A percentile compares a stretch with the other conserved stretches of the same genome.
Conservation (phyloP, 2,329 filamentous ascomycete species). For the Chlorencoelia australis region DNA sequence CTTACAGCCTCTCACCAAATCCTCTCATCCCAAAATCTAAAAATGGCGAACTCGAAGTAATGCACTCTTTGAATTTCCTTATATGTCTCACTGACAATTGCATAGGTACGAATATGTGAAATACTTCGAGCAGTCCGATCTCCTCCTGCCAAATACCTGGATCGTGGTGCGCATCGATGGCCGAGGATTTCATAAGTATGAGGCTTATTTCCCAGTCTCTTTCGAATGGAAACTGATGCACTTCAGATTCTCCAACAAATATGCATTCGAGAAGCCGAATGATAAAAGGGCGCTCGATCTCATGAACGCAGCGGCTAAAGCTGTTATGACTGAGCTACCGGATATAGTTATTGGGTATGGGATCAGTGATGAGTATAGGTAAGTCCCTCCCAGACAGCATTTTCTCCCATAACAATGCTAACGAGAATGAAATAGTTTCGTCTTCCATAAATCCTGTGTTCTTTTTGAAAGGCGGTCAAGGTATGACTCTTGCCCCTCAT, state of each 20-base stretch:
- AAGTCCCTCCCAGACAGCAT: conserved; percentile 10
- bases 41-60: conserved; percentile 26
- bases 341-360: conserved; percentile 87
- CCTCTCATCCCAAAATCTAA: background rate
- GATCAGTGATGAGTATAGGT: conserved; percentile 89
- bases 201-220: background rate
- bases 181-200: conserved; percentile 85
- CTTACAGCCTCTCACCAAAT: too few relatives aligned
- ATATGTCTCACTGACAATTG: background rate
- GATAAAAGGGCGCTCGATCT: conserved; percentile 77
- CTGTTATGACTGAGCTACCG: conserved; percentile 71
- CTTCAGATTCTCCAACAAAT: conserved; percentile 66
- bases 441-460: conserved; percentile 72
- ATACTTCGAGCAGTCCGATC: conserved; percentile 73
- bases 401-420: conserved; percentile 6
- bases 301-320: conserved; percentile 88
- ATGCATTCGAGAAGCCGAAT: conserved; percentile 86
- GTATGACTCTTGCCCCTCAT: conserved; percentile 33
- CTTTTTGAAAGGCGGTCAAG: conserved; percentile 80
- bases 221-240: background rate
- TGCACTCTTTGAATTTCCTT: background rate
- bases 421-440: conserved; percentile 50
- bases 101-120: conserved; percentile 88
- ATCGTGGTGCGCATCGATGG: conserved; percentile 91
- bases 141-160: conserved; percentile 83